Base-by-base conservation (phyloP, 2,329 filamentous ascomycete species). In the Dactylellina cionopaga region DNA sequence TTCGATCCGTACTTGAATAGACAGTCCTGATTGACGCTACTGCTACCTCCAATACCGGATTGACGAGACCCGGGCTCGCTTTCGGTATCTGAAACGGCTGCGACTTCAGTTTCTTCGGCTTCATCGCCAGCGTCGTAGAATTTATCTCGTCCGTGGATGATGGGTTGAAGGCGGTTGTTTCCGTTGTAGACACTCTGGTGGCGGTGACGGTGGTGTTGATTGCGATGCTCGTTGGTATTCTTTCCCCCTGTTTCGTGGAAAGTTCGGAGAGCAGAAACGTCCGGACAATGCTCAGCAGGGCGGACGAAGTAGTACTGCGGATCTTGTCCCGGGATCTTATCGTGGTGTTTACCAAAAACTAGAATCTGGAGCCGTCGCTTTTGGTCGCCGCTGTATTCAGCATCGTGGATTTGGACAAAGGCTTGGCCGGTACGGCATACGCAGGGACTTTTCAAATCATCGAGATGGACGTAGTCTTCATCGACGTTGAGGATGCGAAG, bases 401-500 rank as follows among this genome's bases (percentile, higher is more conserved):
- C 44, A 0, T 43, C 46, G 24, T 65, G 49, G 22, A 55, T 55
- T 11, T 31, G 51, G 5, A 52, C 37, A 6, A 55, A 65, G 27
- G 51, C 25, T n/a, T 56, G 27, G 1, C 39, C 49, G 10, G 55
- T n/a, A 10, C 41, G 24, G 46, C 58, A 63, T 7, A 13, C 9
- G 10, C 58, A 63, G 17, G n/a, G n/a, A n/a, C 11, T 25, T 19
- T 52, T n/a, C 3, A 31, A 3, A 10, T 22, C 35, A 2, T 43
- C 44, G 3, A 15, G 31, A 43, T 63, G 58, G 15, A 43, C 39
- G n/a, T 63, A 63, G 27, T 27, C 11, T 19, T 55, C 37, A 5
- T 39, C 60, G 3, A 55, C 2, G n/a, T 65, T 65, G 17, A 65
- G 47, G 15, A 65, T 55, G 6, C 60, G 47, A 24, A 65, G 37